These are phyloP conservation scores for Ophiostoma ips DNA, from an alignment of 2,329 filamentous ascomycete genomes.

Conservation along the genomic window DNA sequence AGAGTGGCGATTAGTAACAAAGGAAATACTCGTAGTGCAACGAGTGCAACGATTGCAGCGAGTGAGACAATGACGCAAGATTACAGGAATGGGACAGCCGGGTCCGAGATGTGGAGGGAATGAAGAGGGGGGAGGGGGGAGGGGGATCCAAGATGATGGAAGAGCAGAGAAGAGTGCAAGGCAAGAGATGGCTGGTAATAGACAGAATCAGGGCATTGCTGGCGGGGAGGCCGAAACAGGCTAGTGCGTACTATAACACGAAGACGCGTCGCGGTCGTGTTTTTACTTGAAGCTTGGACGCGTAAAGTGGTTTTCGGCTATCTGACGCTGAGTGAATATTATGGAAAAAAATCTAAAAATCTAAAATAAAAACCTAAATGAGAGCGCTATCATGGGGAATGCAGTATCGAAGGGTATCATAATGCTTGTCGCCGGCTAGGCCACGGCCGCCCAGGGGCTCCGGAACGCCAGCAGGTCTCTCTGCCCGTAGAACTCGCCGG, in stretches of 20 bases:
- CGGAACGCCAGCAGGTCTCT: conserved; percentile 68
- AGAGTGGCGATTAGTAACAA: not conserved
- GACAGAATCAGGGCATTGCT: too few species aligned
- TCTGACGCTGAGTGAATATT: not conserved
- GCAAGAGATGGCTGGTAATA: not conserved
- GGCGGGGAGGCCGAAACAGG: not conserved
- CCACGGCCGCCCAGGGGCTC: conserved; percentile 30
- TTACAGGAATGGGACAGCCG: not conserved
- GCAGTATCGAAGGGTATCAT: conserved; percentile 3
- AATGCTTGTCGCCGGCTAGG: not conserved
- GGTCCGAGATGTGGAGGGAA: not conserved
- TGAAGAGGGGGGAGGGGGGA: not conserved
- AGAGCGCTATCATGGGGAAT: too few species aligned
- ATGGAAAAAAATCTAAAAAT: not conserved
- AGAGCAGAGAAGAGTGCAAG: not conserved
- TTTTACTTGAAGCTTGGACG: not conserved
- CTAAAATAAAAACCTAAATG: too few species aligned
- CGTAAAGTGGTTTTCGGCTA: conserved; percentile 3
- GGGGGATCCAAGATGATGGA: not conserved
- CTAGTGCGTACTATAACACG: not conserved
- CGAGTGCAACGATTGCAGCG: too few species aligned
- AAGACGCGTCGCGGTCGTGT: conserved; percentile 7
- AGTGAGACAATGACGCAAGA: not conserved
- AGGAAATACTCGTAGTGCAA: too few species aligned
- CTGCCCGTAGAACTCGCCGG: conserved; percentile 82